Evolutionary conservation across 1,284 basidiomycete genomes (phyloP).

Genomic region (Ganoderma meredithae): DNA sequence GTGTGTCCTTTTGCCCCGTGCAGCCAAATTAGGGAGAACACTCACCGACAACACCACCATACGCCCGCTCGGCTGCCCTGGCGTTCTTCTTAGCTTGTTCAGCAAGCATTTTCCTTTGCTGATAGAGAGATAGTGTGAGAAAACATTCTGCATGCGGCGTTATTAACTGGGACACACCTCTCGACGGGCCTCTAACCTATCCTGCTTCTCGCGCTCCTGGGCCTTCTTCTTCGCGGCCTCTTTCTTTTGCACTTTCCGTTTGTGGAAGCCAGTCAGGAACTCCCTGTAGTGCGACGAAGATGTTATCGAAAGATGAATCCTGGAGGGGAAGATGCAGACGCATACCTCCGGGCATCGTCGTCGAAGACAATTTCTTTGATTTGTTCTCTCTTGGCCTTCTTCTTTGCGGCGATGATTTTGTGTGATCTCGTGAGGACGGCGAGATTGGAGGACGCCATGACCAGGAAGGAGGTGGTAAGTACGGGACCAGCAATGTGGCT

Average conservation of each 20-base stretch:
- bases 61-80: conserved; percentile 73
- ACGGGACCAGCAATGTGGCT: not conserved
- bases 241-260: conserved; percentile 81
- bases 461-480: not conserved
- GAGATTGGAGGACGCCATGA: conserved; percentile 53
- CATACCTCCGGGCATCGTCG: conserved; percentile 75
- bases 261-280: conserved; percentile 87
- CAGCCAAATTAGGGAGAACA: conserved; percentile 24
- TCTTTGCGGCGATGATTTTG: conserved; percentile 67
- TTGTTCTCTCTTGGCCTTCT: conserved; percentile 60
- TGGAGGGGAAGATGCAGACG: not conserved
- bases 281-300: conserved; percentile 55
- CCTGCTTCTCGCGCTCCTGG: conserved; percentile 70
- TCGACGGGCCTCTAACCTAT: conserved; percentile 68
- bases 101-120: conserved; percentile 75
- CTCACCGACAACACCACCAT: conserved; percentile 60
- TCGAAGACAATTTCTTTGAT: conserved; percentile 80
- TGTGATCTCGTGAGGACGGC: conserved; percentile 66
- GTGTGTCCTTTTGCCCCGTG: conserved; percentile 29
- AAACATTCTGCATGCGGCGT: not conserved
- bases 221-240: conserved; percentile 76
- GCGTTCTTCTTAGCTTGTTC: conserved; percentile 77
- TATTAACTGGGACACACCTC: conserved; percentile 56
- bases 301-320: conserved; percentile 7
- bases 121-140: conserved; percentile 21